These are phyloP conservation scores for Salvia miltiorrhiza DNA, from an alignment of 257 asterid species.

Conservation along the genomic window DNA sequence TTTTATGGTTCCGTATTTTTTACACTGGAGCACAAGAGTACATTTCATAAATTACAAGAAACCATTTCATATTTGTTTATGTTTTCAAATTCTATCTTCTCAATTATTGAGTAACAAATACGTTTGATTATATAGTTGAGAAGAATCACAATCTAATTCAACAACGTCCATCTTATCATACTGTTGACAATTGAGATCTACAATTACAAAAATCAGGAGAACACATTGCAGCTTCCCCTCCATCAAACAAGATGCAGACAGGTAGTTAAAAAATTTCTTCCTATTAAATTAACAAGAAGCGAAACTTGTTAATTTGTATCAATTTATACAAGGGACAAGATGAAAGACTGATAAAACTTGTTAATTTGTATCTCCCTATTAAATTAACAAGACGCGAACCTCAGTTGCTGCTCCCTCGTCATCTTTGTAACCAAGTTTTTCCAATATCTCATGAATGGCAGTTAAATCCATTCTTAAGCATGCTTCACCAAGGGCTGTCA, in stretches of 20 bases:
- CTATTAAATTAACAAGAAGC: background rate
- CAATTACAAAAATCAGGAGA: background rate
- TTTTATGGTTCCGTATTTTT: background rate
- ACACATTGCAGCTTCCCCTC: background rate
- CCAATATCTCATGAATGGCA: constrained; percentile 67
- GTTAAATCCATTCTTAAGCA: constrained; percentile 66
- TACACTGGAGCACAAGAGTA: background rate
- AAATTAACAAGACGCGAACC: constrained; percentile 37
- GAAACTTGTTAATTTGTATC: background rate
- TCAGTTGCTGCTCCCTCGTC: constrained; percentile 75
- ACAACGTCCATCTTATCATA: background rate
- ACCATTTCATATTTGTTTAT: no score
- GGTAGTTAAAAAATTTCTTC: background rate
- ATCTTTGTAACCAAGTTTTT: constrained; percentile 65
- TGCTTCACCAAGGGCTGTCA: constrained; percentile 66
- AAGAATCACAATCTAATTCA: background rate
- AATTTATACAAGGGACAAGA: background rate
- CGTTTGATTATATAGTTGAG: background rate
- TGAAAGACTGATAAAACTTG: background rate
- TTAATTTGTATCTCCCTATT: background rate
- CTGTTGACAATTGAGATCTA: background rate
- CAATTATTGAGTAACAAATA: background rate
- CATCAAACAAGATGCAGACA: background rate
- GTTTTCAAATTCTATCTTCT: background rate
- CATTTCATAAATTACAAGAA: background rate